Evolutionary conservation across 257 asterid species (phyloP), one percentile per base, ranked within the genome.

Genomic region (Avicennia marina): DNA sequence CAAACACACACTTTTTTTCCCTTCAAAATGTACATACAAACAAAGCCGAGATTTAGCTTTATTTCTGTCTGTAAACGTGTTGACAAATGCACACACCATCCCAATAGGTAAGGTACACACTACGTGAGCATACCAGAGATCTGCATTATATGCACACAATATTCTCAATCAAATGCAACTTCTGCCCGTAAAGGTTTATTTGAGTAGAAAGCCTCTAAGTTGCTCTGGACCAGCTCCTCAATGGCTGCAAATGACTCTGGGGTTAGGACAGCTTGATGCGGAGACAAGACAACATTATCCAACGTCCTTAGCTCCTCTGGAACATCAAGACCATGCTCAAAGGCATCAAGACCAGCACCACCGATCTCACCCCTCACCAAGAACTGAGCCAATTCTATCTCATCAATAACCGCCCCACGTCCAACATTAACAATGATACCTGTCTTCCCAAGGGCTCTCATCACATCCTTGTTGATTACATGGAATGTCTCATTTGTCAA

Each of bases 401-500:
- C n/a, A n/a, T n/a, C n/a, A n/a, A n/a, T n/a, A n/a, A n/a, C n/a
- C n/a, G n/a, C n/a, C n/a, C n/a, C n/a, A n/a, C n/a, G n/a, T n/a
- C n/a, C n/a, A n/a, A n/a, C n/a, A n/a, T n/a, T n/a, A n/a, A n/a
- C n/a, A n/a, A 40, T 40, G 4, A 40, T 4, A 4, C 4, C 7
- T 12, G 3, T 3, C 46, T 40, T 40, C 3, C 7, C n/a, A 9
- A 38, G 3, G 9, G n/a, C 11, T 38, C 3, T 2, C 44, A 38
- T 9, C 11, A 38, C 4, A 16, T 2, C 15, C 11, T 7, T 16
- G 11, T 7, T 6, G 15, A 43, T 11, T 1, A 6, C 3, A 4
- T 15, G 19, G 16, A 11, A 43, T 10, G 49, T 10, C 1, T 43
- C 18, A n/a, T 79, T 89, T n/a, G n/a, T n/a, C n/a, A n/a, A n/a